Conservation (phyloP, 108 stramenopile genomes). For the Cyclotella kingstonii region DNA sequence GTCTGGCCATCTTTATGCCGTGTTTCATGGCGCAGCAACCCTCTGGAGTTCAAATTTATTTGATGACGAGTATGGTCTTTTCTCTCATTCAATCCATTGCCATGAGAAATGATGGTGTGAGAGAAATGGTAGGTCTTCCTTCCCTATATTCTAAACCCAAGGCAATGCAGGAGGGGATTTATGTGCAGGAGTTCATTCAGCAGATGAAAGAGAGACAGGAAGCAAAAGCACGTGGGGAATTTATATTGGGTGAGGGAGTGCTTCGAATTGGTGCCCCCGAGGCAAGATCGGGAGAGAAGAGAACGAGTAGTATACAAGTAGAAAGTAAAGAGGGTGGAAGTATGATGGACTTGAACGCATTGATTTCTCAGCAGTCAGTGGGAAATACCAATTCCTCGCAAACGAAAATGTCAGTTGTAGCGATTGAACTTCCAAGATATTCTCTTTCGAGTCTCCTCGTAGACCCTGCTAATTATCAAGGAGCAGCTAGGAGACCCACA, state of each 20-base stretch:
- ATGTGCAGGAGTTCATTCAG: slow-evolving; percentile 70
- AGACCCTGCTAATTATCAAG: slow-evolving; percentile 19
- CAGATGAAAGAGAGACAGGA: slow-evolving; percentile 43
- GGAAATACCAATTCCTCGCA: background rate
- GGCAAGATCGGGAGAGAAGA: slow-evolving; percentile 41
- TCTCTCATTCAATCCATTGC: slow-evolving; percentile 70
- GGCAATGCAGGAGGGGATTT: slow-evolving; percentile 49
- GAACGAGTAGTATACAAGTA: slow-evolving; percentile 30
- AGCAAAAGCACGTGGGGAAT: slow-evolving; percentile 35
- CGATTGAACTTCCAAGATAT: slow-evolving; percentile 25
- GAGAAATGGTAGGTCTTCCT: slow-evolving; percentile 62
- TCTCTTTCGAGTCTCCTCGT: slow-evolving; percentile 22
- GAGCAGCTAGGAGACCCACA: slow-evolving; percentile 12
- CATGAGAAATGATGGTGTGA: slow-evolving; percentile 61
- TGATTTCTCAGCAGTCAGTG: background rate
- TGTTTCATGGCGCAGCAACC: slow-evolving; percentile 81
- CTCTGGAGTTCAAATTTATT: slow-evolving; percentile 76
- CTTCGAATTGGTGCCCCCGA: slow-evolving; percentile 52
- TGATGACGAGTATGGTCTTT: slow-evolving; percentile 76
- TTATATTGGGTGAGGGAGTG: slow-evolving; percentile 39
- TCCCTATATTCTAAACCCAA: slow-evolving; percentile 53
- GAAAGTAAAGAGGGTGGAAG: background rate
- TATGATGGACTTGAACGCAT: background rate
- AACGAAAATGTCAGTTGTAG: background rate
- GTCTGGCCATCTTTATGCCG: slow-evolving; percentile 83